These are phyloP conservation scores for Primulina tabacum DNA, from an alignment of 257 asterid genomes.

Conservation along the genomic window DNA sequence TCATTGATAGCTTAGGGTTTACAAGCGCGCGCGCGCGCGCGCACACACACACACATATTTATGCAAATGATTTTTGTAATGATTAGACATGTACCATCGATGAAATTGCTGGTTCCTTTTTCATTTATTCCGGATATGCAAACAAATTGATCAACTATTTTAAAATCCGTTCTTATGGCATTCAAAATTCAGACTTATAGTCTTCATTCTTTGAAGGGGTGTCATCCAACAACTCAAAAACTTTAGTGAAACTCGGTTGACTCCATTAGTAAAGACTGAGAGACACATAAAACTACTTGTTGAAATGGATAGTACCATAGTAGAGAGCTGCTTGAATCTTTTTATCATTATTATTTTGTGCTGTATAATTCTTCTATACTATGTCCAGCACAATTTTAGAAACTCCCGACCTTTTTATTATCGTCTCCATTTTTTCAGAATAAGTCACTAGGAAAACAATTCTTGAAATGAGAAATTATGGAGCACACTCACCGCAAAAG, in stretches of 20 bases:
- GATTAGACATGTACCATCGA: no score
- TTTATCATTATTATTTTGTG: not conserved
- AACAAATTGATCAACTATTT: not conserved
- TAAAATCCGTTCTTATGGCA: not conserved
- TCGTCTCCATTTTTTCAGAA: not conserved
- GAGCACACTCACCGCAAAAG: not conserved
- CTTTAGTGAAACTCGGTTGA: not conserved
- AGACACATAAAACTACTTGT: no score
- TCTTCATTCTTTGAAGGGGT: no score
- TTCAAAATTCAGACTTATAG: no score
- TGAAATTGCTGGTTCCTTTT: no score
- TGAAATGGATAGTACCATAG: not conserved
- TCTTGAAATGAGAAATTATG: not conserved
- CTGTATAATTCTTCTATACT: not conserved
- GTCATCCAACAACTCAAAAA: no score
- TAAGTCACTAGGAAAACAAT: not conserved
- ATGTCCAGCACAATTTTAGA: no score
- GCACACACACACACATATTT: not conserved
- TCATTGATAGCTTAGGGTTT: not conserved
- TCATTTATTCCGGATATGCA: no score
- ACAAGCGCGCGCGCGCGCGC: not conserved
- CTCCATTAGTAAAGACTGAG: not conserved
- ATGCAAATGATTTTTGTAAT: not conserved
- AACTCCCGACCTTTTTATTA: no score
- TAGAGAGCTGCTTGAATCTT: not conserved